Evolutionary conservation across 352 stramenopile genomes (phyloP).

Genomic region (Pythium grandisporangium): DNA sequence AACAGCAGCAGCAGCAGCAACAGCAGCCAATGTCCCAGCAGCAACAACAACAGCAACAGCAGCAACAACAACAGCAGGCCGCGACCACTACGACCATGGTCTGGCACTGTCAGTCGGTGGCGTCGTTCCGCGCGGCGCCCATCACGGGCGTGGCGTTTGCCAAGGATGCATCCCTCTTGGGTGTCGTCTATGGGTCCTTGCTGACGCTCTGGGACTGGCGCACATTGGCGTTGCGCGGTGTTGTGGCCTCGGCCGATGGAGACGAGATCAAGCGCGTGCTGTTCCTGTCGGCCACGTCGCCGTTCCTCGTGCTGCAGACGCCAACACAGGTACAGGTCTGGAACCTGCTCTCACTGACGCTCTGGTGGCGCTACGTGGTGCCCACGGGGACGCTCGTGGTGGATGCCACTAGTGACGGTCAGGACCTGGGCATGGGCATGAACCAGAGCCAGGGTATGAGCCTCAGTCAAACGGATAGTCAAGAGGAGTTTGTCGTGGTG

Average conservation of each 20-base stretch:
- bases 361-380: constrained; percentile 70
- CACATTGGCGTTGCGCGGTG: constrained; percentile 63
- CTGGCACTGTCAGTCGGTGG: constrained; percentile 77
- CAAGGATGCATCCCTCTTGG: constrained; percentile 71
- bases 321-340: constrained; percentile 56
- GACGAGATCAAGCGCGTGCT: constrained; percentile 36
- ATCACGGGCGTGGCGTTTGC: constrained; percentile 69
- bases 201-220: constrained; percentile 81
- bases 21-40: constrained; percentile 4
- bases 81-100: constrained; percentile 13
- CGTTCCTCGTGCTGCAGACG: constrained; percentile 59
- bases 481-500: constrained; percentile 43
- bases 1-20: constrained; percentile 6
- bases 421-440: constrained; percentile 20
- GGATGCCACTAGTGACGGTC: no score
- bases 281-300: constrained; percentile 47
- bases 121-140: constrained; percentile 57
- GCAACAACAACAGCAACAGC: constrained; percentile 3
- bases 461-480: background rate
- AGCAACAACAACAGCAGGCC: constrained; percentile 8
- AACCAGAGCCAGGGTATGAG: no score
- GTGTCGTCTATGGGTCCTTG: constrained; percentile 70
- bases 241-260: constrained; percentile 61
- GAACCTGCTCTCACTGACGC: constrained; percentile 51
- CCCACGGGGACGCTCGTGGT: constrained; percentile 15